phyloP scores from a whole-genome alignment of 495 filamentous ascomycete genomes.

The Venustampulla echinocandica region DNA sequence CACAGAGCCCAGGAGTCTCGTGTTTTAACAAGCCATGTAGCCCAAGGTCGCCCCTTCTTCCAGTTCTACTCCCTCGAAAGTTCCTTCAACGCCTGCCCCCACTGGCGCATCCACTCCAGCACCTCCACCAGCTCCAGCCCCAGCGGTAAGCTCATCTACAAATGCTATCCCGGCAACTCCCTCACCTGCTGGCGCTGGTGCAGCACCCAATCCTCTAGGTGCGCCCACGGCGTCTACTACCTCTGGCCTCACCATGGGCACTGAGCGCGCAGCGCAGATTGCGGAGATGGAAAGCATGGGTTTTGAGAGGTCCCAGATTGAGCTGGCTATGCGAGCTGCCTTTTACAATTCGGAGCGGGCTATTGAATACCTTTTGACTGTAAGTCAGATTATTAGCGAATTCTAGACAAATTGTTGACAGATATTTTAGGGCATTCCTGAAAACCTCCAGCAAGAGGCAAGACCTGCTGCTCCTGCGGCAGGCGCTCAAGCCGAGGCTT shows the following conservation, averaged over 20 bases:
- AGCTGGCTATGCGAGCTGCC: conserved; percentile 88
- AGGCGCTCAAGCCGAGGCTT: conserved; percentile 27
- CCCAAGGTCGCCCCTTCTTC: conserved; percentile 14
- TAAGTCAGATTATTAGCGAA: conserved; percentile 36
- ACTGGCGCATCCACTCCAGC: conserved; percentile 49
- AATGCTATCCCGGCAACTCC: conserved; percentile 54
- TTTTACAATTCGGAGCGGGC: conserved; percentile 96
- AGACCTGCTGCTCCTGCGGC: conserved; percentile 31
- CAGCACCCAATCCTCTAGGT: conserved; percentile 33
- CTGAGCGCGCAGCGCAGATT: conserved; percentile 74
- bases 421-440: conserved; percentile 70
- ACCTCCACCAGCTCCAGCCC: conserved; percentile 47
- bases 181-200: conserved; percentile 37
- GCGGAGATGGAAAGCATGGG: conserved; percentile 97
- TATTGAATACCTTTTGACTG: conserved; percentile 87
- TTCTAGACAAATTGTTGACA: conserved; percentile 12
- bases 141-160: conserved; percentile 33
- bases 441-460: conserved; percentile 65
- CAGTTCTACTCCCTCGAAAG: conserved; percentile 49
- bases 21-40: conserved; percentile 3
- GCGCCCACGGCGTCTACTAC: conserved; percentile 56
- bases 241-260: conserved; percentile 75
- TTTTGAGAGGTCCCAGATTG: conserved; percentile 76
- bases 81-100: conserved; percentile 63
- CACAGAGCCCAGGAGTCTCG: too few relatives aligned